Percentiles rank a stretch among this genome's conserved stretches.
Evolutionary conservation across 305 asterid genomes (phyloP).

Genomic region (Andrographis paniculata): DNA sequence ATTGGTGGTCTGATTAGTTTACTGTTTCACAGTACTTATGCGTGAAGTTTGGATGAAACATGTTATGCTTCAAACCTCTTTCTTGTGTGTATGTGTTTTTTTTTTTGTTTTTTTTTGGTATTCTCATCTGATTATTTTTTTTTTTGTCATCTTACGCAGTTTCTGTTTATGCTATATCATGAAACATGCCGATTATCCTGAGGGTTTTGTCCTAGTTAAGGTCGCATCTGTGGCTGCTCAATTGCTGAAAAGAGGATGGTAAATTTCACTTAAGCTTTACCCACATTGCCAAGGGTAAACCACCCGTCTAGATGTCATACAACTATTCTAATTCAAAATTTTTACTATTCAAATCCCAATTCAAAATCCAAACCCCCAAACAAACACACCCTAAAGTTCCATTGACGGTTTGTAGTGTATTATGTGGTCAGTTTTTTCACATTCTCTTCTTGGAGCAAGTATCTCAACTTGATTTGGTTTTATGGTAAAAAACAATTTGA

Average conservation of each 20-base stretch:
- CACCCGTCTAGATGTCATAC: conserved; percentile 11
- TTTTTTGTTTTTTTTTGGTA: conserved; percentile 16
- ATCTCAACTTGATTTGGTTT: background rate
- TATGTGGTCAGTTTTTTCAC: too few relatives aligned
- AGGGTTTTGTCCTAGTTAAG: conserved; percentile 76
- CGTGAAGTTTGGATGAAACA: conserved; percentile 9
- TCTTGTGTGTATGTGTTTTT: too few relatives aligned
- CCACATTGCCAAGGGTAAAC: conserved; percentile 2
- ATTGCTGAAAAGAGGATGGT: conserved; percentile 94
- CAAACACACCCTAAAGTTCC: too few relatives aligned
- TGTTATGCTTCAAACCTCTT: conserved; percentile 9
- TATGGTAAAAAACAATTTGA: too few relatives aligned
- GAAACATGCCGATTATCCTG: conserved; percentile 65
- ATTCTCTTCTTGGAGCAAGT: conserved; percentile 5
- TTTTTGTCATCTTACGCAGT: conserved; percentile 55
- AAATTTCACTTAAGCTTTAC: conserved; percentile 25
- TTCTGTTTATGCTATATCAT: conserved; percentile 65
- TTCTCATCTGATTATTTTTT: conserved; percentile 14
- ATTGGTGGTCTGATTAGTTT: conserved; percentile 9
- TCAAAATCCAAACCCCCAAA: too few relatives aligned
- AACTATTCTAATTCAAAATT: background rate
- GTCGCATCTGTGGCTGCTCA: conserved; percentile 92
- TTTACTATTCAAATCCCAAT: too few relatives aligned
- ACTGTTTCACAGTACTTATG: conserved; percentile 12
- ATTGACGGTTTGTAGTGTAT: too few relatives aligned